Percentiles rank a stretch among this genome's conserved stretches.
Evolutionary conservation across 176 grass and related monocot genomes (phyloP).

Genomic region (Oryza brachyantha): DNA sequence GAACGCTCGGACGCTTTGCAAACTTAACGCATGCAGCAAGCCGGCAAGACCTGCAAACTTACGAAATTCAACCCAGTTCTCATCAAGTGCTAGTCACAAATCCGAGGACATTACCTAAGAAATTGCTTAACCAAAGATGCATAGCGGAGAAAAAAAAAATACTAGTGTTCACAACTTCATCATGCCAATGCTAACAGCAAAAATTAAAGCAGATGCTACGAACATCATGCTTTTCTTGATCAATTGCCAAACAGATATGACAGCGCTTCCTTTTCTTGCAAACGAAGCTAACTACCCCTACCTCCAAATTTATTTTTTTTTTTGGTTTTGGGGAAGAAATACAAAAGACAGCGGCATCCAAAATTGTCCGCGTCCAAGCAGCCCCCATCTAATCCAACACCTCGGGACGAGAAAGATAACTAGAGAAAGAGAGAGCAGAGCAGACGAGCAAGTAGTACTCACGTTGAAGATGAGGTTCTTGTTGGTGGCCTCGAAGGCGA

Average conservation of each 20-base stretch:
- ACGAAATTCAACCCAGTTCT: not conserved
- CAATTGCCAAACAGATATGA: not conserved
- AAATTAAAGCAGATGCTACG: not conserved
- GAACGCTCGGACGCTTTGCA: not conserved
- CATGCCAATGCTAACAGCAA: not conserved
- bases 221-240: not conserved
- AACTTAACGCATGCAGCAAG: too few species aligned
- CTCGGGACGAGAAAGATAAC: not conserved
- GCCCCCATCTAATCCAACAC: not conserved
- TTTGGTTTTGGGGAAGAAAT: not conserved
- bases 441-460: not conserved
- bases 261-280: not conserved
- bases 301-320: not conserved
- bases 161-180: not conserved
- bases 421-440: not conserved
- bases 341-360: not conserved
- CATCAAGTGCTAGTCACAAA: not conserved
- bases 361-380: not conserved
- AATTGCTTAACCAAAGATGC: not conserved
- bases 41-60: not conserved
- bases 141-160: not conserved
- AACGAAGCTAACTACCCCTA: not conserved
- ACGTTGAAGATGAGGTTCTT: slow-evolving; percentile 88
- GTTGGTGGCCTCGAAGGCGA: slow-evolving; percentile 60
- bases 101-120: not conserved